A percentile compares a stretch with the other conserved stretches of the same genome.
phyloP scores from a whole-genome alignment of 2,329 filamentous ascomycete species.

The Lasiodiplodia citricola region DNA sequence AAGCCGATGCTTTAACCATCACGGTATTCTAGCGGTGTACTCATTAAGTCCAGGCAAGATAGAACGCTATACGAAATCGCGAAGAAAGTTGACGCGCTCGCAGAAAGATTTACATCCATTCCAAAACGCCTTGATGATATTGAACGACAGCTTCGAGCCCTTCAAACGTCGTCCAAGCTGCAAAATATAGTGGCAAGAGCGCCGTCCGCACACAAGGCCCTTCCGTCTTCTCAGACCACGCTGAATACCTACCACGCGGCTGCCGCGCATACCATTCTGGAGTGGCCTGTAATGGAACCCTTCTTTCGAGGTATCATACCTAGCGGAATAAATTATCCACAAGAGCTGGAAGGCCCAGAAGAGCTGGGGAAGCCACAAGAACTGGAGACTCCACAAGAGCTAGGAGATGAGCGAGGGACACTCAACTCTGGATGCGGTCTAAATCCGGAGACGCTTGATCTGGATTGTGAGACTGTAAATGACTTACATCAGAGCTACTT shows the following conservation, averaged over 20 bases:
- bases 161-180: constrained; percentile 13
- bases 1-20: constrained; percentile 42
- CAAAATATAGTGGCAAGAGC: not conserved
- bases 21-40: not conserved
- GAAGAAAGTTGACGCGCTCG: constrained; percentile 34
- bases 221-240: constrained; percentile 58
- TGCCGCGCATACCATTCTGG: constrained; percentile 79
- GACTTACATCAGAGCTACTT: constrained; percentile 62
- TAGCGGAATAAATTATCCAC: constrained; percentile 64
- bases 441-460: constrained; percentile 57
- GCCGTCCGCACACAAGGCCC: constrained; percentile 23
- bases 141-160: not conserved
- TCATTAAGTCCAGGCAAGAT: constrained; percentile 45
- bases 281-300: constrained; percentile 60
- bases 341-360: constrained; percentile 64
- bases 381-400: constrained; percentile 37
- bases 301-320: constrained; percentile 60
- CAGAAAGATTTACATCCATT: constrained; percentile 27
- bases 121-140: constrained; percentile 12
- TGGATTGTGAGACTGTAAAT: constrained; percentile 58
- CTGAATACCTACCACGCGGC: constrained; percentile 89
- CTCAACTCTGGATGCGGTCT: constrained; percentile 69
- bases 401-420: constrained; percentile 67
- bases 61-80: constrained; percentile 57
- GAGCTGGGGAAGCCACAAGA: too few species aligned